phyloP scores from a whole-genome alignment of 768 basidiomycete genomes.

The Strobilomyces dryophilus region DNA sequence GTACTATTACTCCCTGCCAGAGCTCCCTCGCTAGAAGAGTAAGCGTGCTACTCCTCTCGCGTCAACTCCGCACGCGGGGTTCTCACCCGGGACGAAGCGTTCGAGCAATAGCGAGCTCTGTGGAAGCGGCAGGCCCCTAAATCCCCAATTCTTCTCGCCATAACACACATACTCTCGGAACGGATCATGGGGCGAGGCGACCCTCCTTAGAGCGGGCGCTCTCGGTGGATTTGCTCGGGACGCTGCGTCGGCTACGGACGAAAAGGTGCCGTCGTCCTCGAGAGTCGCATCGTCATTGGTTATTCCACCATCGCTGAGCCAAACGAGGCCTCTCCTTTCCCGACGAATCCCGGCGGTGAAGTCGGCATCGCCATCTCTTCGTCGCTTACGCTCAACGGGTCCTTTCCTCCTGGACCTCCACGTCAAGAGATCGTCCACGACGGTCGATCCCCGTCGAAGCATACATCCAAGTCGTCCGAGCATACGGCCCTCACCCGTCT shows the following conservation, averaged over 20 bases:
- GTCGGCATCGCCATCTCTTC: constrained; percentile 45
- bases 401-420: constrained; percentile 7
- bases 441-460: constrained; percentile 8
- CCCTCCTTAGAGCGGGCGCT: constrained; percentile 33
- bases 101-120: constrained; percentile 58
- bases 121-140: constrained; percentile 63
- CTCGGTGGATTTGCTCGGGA: constrained; percentile 25
- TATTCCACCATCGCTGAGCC: background rate
- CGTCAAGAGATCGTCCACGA: background rate
- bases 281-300: constrained; percentile 9
- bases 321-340: constrained; percentile 28
- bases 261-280: constrained; percentile 20
- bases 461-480: constrained; percentile 26
- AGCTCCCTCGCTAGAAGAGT: constrained; percentile 52
- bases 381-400: constrained; percentile 28
- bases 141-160: constrained; percentile 40
- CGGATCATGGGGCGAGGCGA: constrained; percentile 37
- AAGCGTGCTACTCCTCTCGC: constrained; percentile 14
- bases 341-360: constrained; percentile 16
- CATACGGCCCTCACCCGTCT: constrained; percentile 41
- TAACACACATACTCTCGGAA: constrained; percentile 31
- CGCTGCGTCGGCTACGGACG: constrained; percentile 23
- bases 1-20: no score
- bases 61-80: constrained; percentile 43
- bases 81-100: constrained; percentile 55